phyloP scores from a whole-genome alignment of 768 basidiomycete genomes.

The Mycena alexandri region DNA sequence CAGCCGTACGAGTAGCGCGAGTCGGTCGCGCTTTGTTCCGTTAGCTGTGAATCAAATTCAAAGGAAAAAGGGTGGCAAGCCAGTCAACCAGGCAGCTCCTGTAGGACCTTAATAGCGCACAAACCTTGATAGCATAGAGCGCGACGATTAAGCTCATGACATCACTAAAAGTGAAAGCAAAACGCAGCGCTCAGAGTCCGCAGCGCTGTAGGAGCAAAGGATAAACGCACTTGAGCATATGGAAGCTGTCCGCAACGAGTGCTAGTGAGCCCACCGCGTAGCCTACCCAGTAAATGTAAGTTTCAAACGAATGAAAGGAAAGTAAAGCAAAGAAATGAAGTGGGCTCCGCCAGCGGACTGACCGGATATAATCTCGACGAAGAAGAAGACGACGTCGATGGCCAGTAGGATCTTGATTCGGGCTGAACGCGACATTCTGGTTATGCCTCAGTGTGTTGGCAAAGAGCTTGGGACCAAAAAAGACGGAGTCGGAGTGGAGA shows the following conservation, averaged over 20 bases:
- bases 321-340: too few species aligned
- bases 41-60: too few species aligned
- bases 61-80: too few species aligned
- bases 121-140: constrained; percentile 61
- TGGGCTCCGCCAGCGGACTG: neutral
- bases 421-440: constrained; percentile 70
- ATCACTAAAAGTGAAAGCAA: constrained; percentile 77
- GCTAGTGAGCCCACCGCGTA: constrained; percentile 97
- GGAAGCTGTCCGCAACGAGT: constrained; percentile 96
- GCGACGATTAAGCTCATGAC: constrained; percentile 96
- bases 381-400: constrained; percentile 90
- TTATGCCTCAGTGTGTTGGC: too few species aligned
- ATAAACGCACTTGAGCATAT: constrained; percentile 96
- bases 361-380: constrained; percentile 88
- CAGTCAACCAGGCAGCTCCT: too few species aligned
- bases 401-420: constrained; percentile 81
- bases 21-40: too few species aligned
- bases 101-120: too few species aligned
- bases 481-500: too few species aligned
- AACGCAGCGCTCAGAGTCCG: constrained; percentile 27
- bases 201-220: neutral
- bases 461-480: too few species aligned
- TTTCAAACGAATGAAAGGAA: neutral
- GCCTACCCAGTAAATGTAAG: constrained; percentile 56
- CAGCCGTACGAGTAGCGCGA: too few species aligned